A percentile compares a stretch with the other conserved stretches of the same genome.
phyloP scores from a whole-genome alignment of 2,329 filamentous ascomycete species.

The Pseudocercospora fijiensis region DNA sequence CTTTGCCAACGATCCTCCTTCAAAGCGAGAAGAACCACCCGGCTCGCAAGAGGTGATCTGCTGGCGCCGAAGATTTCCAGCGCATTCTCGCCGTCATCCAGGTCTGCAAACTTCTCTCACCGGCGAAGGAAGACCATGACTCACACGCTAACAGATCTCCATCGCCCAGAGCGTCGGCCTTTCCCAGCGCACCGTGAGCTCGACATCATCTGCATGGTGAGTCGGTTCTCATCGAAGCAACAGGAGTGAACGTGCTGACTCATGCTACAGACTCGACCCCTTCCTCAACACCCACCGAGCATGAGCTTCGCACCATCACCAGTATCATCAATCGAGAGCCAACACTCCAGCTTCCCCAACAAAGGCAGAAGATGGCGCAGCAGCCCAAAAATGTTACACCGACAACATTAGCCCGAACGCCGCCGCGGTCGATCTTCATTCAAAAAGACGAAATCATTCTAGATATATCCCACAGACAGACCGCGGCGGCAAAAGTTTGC shows the following conservation, averaged over 20 bases:
- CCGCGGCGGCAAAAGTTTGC: neutral
- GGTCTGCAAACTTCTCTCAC: neutral
- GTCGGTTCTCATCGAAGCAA: neutral
- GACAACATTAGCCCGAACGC: neutral
- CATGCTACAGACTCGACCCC: neutral
- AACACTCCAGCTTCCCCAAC: neutral
- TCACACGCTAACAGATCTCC: neutral
- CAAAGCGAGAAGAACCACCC: neutral
- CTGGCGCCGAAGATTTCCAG: neutral
- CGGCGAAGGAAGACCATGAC: neutral
- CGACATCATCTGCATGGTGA: neutral
- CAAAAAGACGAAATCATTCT: neutral
- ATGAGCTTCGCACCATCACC: neutral
- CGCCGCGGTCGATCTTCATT: neutral
- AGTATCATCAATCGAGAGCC: neutral
- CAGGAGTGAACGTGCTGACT: neutral
- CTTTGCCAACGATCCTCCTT: neutral
- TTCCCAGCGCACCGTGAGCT: neutral
- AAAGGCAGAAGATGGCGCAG: neutral
- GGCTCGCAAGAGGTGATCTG: neutral
- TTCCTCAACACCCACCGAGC: neutral
- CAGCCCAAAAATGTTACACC: neutral
- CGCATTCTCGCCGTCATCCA: neutral
- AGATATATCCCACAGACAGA: neutral
- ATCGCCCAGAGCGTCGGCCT: neutral